phyloP scores from a whole-genome alignment of 306 rosid genomes.

The Rubus parviflorus region DNA sequence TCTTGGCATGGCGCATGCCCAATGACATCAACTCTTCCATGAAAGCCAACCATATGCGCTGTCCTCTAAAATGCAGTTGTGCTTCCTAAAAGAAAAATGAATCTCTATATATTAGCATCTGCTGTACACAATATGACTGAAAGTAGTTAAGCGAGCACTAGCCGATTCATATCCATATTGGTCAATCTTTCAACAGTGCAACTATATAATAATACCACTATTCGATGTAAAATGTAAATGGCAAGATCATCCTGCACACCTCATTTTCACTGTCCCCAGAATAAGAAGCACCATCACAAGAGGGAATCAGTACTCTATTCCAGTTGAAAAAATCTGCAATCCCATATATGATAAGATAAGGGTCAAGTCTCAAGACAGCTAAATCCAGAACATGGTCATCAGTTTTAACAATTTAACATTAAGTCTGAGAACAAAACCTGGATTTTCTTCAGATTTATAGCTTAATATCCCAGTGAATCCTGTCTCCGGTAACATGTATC shows the following conservation, averaged over 20 bases:
- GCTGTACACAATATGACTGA: neutral
- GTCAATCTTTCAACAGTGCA: neutral
- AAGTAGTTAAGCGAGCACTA: neutral
- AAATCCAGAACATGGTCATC: constrained; percentile 7
- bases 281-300: constrained; percentile 87
- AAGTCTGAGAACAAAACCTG: constrained; percentile 53
- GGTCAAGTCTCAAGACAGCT: constrained; percentile 1
- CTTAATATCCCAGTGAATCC: constrained; percentile 73
- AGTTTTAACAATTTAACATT: neutral
- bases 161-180: neutral
- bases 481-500: constrained; percentile 62
- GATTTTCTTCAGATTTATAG: constrained; percentile 57
- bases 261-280: constrained; percentile 62
- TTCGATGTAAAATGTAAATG: neutral
- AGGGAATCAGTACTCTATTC: constrained; percentile 79
- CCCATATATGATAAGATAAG: constrained; percentile 12
- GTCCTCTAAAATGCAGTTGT: constrained; percentile 75
- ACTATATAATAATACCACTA: neutral
- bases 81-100: constrained; percentile 41
- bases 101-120: constrained; percentile 15
- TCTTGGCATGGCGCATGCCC: constrained; percentile 72
- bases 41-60: constrained; percentile 72
- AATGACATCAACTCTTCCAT: constrained; percentile 66
- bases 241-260: constrained; percentile 33
- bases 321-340: constrained; percentile 76